Evolutionary conservation across 1,284 basidiomycete genomes (phyloP), one percentile per base, ranked within the genome.

Genomic region (Phlebopus sp.): DNA sequence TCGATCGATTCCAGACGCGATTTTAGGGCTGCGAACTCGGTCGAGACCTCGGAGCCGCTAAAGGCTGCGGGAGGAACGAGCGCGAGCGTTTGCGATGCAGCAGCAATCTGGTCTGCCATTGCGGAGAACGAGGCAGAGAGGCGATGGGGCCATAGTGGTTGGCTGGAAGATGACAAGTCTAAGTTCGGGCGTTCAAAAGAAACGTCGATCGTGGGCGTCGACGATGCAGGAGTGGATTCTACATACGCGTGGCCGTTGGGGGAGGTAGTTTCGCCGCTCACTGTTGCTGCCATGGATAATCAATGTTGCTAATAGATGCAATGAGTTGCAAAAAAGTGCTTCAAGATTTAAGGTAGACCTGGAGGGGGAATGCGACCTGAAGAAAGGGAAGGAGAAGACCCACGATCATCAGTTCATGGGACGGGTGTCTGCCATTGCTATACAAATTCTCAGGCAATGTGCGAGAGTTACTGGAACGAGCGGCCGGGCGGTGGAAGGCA

Each of bases 51-150:
- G 5, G 47, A 37, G 48, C 46, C 49, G 29, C 35, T 46, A 13
- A 42, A 47, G 9, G 46, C 50, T 5, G 55, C 49, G 30, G 51
- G 52, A 34, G 55, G 55, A 17, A 69, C 59, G 11, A 63, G 52
- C 17, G 66, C 63, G 39, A 74, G 64, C 5, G 69, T 68, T 30
- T 68, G 66, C 17, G 70, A 71, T 13, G 73, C 69, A 0, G 68
- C 69, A 11, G 63, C 60, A 49, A 74, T 72, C 55, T 74, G 70
- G 19, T 66, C 61, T 3, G 70, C 70, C 56, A 74, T 68, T 14
- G 65, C 62, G 7, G 62, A 64, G 45, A 74, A 71, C 14, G 69
- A 70, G 15, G 63, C 55, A 0, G 71, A 69, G 39, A 74, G 60
- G 2, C 59, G 55, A 46, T 66, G 59, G 0, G 60, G 64, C 63